Base-by-base conservation (phyloP, 257 asterid genomes). In the Primulina eburnea region DNA sequence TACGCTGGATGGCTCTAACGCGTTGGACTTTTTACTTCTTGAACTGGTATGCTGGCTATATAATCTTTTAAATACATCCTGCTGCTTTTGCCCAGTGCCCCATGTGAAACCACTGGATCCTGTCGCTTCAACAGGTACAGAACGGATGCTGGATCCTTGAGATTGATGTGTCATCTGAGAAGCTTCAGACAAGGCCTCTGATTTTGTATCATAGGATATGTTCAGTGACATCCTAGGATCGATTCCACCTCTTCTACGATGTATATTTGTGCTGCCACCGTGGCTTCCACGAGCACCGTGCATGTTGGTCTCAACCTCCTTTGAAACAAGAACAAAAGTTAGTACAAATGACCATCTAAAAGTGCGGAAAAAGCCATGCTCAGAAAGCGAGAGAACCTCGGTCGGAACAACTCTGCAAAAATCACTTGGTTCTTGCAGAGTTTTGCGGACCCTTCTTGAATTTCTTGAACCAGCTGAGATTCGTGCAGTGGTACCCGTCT, bases 151-250 rank as follows among this genome's bases (percentile, higher is more conserved):
- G 32, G 87, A 77, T 6, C 38, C 83, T 8, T 82, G 80, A 28
- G 96, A 86, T 64, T 79, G 88, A 52, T 79, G 81, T 0, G 92
- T 81, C 69, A 72, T 65, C 60, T 84, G 92, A 17, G 98, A 88
- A 62, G 82, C 78, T 67, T 89, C 93, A 0, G 99, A 91, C 38
- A 77, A 16, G 57, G 57, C 57, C 21, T 50, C 57, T 50, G 57
- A 50, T 17, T 50, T 80, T 2, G 99, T 83, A 57, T 89, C 96
- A 5, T 69, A 75, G 8, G 92, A 68, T 55, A 76, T 80, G 71
- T 88, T 85, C 28, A 78, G 6, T n/a, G 95, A 76, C 33, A 74
- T 50, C 64, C 84, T 76, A 7, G 86, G 72, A 40, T 75, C 85
- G 2, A 82, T 43, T 14, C 88, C 81, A 53, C 79, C 87, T 76